phyloP scores from a whole-genome alignment of 352 stramenopile species.

The Phytophthora hybrid region DNA sequence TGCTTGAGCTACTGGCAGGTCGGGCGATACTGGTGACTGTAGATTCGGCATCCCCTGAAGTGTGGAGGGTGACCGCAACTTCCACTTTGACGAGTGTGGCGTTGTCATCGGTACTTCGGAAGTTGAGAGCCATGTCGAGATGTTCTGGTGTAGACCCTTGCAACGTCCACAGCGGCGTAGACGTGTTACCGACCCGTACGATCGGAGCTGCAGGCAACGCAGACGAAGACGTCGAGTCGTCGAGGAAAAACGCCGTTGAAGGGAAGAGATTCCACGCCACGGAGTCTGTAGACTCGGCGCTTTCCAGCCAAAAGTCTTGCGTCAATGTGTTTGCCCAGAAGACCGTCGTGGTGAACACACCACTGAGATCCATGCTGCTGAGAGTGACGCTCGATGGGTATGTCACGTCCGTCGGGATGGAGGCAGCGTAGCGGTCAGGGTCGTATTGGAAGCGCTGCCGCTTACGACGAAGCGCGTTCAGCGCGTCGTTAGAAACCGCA shows the following conservation, averaged over 20 bases:
- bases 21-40: no score
- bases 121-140: conserved; percentile 58
- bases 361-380: conserved; percentile 18
- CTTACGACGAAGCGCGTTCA: conserved; percentile 50
- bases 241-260: conserved; percentile 36
- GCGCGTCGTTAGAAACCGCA: conserved; percentile 41
- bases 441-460: conserved; percentile 54
- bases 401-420: conserved; percentile 29
- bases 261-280: conserved; percentile 60
- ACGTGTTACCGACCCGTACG: conserved; percentile 25
- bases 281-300: conserved; percentile 52
- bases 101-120: conserved; percentile 54
- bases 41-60: no score
- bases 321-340: conserved; percentile 54
- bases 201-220: conserved; percentile 33
- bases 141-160: conserved; percentile 26
- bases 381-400: conserved; percentile 37
- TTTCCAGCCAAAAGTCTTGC: conserved; percentile 61
- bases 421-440: conserved; percentile 26
- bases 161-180: conserved; percentile 56
- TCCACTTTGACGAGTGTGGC: conserved; percentile 52
- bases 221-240: conserved; percentile 20
- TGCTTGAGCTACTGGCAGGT: no score
- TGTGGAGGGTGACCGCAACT: conserved; percentile 2
- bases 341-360: conserved; percentile 52